Evolutionary conservation across 768 basidiomycete species (phyloP).

Genomic region (Russula vinacea): DNA sequence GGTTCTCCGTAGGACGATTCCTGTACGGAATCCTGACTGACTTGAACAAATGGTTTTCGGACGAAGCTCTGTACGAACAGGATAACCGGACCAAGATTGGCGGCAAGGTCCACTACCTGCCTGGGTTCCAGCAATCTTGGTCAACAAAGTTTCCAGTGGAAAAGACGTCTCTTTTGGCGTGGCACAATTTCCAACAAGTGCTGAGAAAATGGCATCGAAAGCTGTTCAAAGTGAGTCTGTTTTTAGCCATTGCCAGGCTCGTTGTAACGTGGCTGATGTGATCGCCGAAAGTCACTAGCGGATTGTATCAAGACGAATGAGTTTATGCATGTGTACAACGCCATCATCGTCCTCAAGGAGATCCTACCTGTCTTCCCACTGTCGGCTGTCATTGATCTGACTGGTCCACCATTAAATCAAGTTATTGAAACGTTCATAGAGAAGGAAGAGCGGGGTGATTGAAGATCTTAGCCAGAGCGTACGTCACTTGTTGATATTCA

Average conservation of each 20-base stretch:
- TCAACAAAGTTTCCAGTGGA: constrained; percentile 44
- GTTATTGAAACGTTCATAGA: constrained; percentile 67
- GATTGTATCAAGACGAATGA: constrained; percentile 83
- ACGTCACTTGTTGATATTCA: constrained; percentile 34
- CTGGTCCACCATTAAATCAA: constrained; percentile 53
- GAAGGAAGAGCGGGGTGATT: constrained; percentile 80
- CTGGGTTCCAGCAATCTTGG: constrained; percentile 63
- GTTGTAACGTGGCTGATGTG: background rate
- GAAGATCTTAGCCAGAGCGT: constrained; percentile 78
- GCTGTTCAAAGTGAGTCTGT: constrained; percentile 55
- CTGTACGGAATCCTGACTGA: constrained; percentile 75
- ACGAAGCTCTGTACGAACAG: constrained; percentile 68
- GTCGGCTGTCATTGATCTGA: constrained; percentile 50
- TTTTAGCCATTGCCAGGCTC: too few relatives aligned
- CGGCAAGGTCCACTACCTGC: constrained; percentile 58
- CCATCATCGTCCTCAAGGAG: constrained; percentile 91
- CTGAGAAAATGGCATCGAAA: constrained; percentile 83
- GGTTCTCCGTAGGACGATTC: constrained; percentile 66
- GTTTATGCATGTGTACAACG: constrained; percentile 97
- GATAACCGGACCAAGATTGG: constrained; percentile 65
- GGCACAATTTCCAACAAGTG: constrained; percentile 66
- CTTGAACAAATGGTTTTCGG: constrained; percentile 72
- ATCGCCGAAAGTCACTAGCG: constrained; percentile 57
- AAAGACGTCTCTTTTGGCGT: constrained; percentile 57
- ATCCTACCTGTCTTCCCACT: constrained; percentile 86